Evolutionary conservation across 2,329 filamentous ascomycete species (phyloP), one percentile per base, ranked within the genome.

Genomic region (Pseudogymnoascus sp.): DNA sequence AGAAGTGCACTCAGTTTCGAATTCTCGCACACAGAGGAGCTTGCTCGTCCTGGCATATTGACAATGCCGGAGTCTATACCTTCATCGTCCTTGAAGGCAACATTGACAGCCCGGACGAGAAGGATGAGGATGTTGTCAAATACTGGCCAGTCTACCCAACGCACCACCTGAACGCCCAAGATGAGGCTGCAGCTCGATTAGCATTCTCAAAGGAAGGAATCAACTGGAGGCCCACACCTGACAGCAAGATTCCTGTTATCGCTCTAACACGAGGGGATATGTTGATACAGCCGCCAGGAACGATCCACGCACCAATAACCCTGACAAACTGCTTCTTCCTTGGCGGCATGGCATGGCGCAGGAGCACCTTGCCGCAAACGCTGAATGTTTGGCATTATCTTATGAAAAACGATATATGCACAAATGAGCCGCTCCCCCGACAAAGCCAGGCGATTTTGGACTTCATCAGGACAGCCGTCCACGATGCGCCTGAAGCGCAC

Each of bases 11-110:
- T 12, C 54, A 59, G 18, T 61, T 61, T 41, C 60, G 60, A 30
- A 61, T 61, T 14, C 50, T 61, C 6, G 60, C 60, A 7, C 50
- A 61, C 11, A 36, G 60, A 9, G 60, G 60, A 16, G 50, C 54
- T n/a, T 33, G 28, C 28, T 61, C 60, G 7, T 57, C 54, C n/a
- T 61, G 60, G 60, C 60, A 61, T 25, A 61, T 61, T 12, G 60
- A 61, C 9, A 59, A 61, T 35, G 22, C 22, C 2, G 60, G 60
- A 20, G 50, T 61, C 11, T 59, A 39, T 28, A 61, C 60, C n/a
- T 61, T 59, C 5, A 37, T 61, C 11, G 8, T 33, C 14, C 35
- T 61, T 22, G 54, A 59, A 33, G n/a, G 60, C 11, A 61, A 61
- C 16, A 25, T 18, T n/a, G 54, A 39, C 8, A 35, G 20, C 16